phyloP scores from a whole-genome alignment of 495 filamentous ascomycete species.

The Neurospora intermedia region DNA sequence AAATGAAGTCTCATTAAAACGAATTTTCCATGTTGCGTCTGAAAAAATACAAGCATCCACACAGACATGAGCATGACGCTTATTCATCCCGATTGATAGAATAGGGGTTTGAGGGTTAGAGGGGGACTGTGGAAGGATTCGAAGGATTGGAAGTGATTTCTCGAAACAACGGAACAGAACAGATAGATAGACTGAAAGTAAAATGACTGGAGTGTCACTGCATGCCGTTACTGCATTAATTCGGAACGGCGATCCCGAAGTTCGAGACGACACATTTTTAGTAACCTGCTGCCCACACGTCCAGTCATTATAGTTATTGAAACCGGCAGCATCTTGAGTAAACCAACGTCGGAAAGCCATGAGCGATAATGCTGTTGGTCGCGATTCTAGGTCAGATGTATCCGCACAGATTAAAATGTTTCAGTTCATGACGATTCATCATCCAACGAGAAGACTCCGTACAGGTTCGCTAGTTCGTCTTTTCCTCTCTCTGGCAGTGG shows the following conservation, averaged over 20 bases:
- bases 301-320: background rate
- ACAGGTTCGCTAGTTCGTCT: background rate
- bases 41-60: background rate
- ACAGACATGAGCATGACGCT: background rate
- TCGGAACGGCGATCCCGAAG: background rate
- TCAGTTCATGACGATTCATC: background rate
- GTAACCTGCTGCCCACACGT: background rate
- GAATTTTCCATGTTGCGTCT: background rate
- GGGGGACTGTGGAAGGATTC: background rate
- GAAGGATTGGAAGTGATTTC: background rate
- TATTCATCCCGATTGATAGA: background rate
- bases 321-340: background rate
- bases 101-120: background rate
- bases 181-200: background rate
- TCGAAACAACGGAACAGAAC: too few relatives aligned
- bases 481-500: background rate
- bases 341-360: background rate
- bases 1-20: background rate
- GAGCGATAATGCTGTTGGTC: background rate
- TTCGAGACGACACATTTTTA: background rate
- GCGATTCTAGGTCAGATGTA: background rate
- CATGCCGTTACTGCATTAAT: background rate
- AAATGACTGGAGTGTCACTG: too few relatives aligned
- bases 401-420: background rate
- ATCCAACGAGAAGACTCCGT: background rate